Evolutionary conservation across 306 rosid genomes (phyloP).

Genomic region (Delonix regia): DNA sequence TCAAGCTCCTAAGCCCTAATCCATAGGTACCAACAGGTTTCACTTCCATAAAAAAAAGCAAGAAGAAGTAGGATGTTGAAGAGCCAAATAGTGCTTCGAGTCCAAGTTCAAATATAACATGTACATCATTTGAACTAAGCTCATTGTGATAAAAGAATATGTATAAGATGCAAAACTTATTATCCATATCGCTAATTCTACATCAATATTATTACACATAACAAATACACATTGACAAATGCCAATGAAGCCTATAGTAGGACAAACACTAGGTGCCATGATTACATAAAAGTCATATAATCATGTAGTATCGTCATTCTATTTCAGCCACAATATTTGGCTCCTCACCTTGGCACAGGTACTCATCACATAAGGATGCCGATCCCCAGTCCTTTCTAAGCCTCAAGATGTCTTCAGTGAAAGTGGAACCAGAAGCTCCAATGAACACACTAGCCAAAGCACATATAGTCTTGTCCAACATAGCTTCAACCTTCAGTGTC

Average conservation of each 20-base stretch:
- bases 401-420: constrained; percentile 83
- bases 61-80: neutral
- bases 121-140: constrained; percentile 15
- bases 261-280: neutral
- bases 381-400: constrained; percentile 84
- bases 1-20: neutral
- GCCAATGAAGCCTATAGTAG: constrained; percentile 30
- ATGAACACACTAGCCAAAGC: constrained; percentile 80
- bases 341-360: constrained; percentile 81
- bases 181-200: constrained; percentile 34
- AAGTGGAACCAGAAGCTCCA: constrained; percentile 86
- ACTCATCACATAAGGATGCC: constrained; percentile 75
- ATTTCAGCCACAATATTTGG: constrained; percentile 73
- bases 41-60: neutral
- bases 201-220: constrained; percentile 54
- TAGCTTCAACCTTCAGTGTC: constrained; percentile 76
- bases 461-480: constrained; percentile 86
- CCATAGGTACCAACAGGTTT: neutral
- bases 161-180: neutral
- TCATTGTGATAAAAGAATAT: constrained; percentile 13
- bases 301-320: constrained; percentile 47
- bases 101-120: neutral
- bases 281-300: constrained; percentile 23
- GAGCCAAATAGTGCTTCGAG: neutral
- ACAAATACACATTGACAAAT: constrained; percentile 40